phyloP scores from a whole-genome alignment of 2,329 filamentous ascomycete genomes.

The Sarocladium oryzae region DNA sequence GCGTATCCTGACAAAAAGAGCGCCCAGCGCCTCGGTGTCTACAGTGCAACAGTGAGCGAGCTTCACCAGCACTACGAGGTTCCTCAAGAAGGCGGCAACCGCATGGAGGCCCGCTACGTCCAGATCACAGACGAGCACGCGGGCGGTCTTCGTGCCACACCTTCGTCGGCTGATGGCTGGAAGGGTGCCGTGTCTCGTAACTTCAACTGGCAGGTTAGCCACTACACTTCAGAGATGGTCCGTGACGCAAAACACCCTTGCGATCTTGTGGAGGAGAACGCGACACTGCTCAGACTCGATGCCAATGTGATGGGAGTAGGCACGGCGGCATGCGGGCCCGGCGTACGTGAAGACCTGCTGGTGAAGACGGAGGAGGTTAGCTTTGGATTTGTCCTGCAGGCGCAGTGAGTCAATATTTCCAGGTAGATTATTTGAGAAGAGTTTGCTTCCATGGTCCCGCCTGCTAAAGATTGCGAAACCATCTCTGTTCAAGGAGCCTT shows the following conservation, averaged over 20 bases:
- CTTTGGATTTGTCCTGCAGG: slow-evolving; percentile 36
- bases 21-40: slow-evolving; percentile 48
- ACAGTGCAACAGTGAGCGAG: slow-evolving; percentile 34
- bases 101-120: slow-evolving; percentile 48
- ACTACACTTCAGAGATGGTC: slow-evolving; percentile 45
- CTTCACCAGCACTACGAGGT: slow-evolving; percentile 57
- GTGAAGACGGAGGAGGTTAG: slow-evolving; percentile 33
- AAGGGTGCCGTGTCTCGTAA: slow-evolving; percentile 11
- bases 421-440: too few relatives aligned
- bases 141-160: slow-evolving; percentile 22
- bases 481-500: too few relatives aligned
- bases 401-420: neutral
- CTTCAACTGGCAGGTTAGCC: slow-evolving; percentile 49
- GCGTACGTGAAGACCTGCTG: slow-evolving; percentile 36
- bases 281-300: slow-evolving; percentile 36
- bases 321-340: slow-evolving; percentile 42
- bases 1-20: slow-evolving; percentile 57
- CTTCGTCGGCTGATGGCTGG: slow-evolving; percentile 16
- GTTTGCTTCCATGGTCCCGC: too few relatives aligned
- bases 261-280: slow-evolving; percentile 49
- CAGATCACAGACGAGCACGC: slow-evolving; percentile 15
- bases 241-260: slow-evolving; percentile 56
- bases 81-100: slow-evolving; percentile 62
- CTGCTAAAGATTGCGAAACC: too few relatives aligned
- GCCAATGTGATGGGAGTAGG: slow-evolving; percentile 42